Percentiles rank a stretch among this genome's conserved stretches.
These are phyloP conservation scores for Curvularia verruculosa DNA, from an alignment of 2,329 filamentous ascomycete genomes.

Conservation along the genomic window DNA sequence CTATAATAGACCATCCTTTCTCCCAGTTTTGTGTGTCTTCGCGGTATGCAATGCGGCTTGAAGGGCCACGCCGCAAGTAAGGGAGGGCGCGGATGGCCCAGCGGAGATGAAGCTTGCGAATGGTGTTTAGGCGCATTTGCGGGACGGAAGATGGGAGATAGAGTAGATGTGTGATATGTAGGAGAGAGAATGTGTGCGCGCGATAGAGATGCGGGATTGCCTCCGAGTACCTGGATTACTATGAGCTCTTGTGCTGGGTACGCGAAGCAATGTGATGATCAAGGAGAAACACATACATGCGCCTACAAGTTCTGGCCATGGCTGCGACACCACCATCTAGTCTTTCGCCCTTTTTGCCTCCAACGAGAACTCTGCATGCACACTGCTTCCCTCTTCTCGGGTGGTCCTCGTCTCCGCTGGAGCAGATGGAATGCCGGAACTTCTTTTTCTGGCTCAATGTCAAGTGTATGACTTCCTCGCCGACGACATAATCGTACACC, in stretches of 20 bases:
- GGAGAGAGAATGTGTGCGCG: constrained; percentile 41
- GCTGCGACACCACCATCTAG: constrained; percentile 19
- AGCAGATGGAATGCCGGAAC: constrained; percentile 44
- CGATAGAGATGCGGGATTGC: constrained; percentile 38
- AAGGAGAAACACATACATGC: constrained; percentile 30
- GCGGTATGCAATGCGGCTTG: constrained; percentile 36
- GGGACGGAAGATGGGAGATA: constrained; percentile 40
- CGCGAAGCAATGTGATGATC: not conserved
- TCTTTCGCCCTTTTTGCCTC: constrained; percentile 27
- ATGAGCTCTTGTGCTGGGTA: not conserved
- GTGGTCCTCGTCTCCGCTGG: constrained; percentile 10
- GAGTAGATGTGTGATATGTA: constrained; percentile 43
- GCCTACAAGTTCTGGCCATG: constrained; percentile 34
- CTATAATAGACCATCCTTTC: constrained; percentile 36
- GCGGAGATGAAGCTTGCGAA: constrained; percentile 38
- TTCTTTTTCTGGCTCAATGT: constrained; percentile 37
- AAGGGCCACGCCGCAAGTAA: constrained; percentile 33
- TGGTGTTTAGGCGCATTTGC: constrained; percentile 32
- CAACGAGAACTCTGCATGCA: constrained; percentile 38
- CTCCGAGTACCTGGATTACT: constrained; percentile 38
- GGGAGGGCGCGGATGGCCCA: constrained; percentile 46
- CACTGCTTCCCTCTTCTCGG: constrained; percentile 23
- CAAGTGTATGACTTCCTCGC: constrained; percentile 39
- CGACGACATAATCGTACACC: constrained; percentile 43
- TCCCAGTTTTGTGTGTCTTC: constrained; percentile 47